Percentiles rank a stretch among this genome's conserved stretches.
Evolutionary conservation across 2,329 filamentous ascomycete genomes (phyloP).

Genomic region (Penicillium decumbens): DNA sequence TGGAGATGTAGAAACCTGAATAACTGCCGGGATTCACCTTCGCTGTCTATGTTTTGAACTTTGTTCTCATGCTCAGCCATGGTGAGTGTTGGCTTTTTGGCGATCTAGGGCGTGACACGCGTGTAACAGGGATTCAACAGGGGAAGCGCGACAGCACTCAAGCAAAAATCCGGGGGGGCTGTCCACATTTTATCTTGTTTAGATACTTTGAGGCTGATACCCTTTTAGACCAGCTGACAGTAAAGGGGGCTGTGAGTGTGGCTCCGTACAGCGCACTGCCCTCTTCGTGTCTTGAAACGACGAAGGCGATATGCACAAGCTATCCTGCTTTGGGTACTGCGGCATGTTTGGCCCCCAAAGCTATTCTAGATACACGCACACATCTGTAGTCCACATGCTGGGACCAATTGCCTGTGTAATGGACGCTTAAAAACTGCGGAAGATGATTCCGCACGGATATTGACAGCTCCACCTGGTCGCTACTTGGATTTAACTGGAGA

Average conservation of each 20-base stretch:
- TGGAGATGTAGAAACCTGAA: neutral
- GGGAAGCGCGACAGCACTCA: neutral
- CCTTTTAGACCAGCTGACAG: neutral
- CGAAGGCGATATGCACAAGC: neutral
- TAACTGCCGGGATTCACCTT: constrained; percentile 1
- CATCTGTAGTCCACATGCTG: neutral
- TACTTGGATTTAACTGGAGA: neutral
- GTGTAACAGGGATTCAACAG: too few species aligned
- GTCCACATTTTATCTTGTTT: constrained; percentile 2
- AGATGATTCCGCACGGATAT: neutral
- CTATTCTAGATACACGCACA: neutral
- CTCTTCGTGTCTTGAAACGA: neutral
- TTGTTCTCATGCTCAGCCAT: neutral
- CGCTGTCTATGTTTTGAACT: neutral
- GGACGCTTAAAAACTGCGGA: neutral
- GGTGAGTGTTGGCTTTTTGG: neutral
- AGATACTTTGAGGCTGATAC: neutral
- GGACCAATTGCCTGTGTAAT: neutral
- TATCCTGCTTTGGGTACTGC: neutral
- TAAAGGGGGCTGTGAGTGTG: neutral
- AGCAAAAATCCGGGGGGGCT: neutral
- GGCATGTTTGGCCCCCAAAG: neutral
- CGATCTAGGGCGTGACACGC: neutral
- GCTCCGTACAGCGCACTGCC: neutral
- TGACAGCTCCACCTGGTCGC: neutral